Conservation (phyloP, 805 yeast species). For the Torulaspora delbrueckii region DNA sequence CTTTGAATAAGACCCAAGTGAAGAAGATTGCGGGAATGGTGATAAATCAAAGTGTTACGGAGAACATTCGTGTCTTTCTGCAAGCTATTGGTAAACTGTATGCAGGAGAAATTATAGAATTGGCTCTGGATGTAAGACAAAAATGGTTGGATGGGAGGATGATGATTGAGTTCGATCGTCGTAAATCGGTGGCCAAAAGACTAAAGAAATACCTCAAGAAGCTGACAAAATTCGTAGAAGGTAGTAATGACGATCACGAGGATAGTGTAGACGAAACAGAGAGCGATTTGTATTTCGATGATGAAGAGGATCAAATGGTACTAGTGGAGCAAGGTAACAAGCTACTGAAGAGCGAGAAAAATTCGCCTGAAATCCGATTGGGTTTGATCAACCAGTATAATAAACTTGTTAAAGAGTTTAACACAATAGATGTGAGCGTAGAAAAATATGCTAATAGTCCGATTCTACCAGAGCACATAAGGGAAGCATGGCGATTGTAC, state of each 20-base stretch:
- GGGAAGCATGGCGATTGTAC: conserved; percentile 84
- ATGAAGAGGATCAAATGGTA: conserved; percentile 26
- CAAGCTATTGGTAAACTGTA: conserved; percentile 86
- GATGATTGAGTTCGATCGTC: conserved; percentile 37
- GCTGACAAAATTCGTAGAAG: conserved; percentile 28
- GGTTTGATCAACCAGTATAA: conserved; percentile 33
- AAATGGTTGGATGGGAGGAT: conserved; percentile 43
- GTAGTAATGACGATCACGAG: conserved; percentile 8
- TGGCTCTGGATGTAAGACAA: conserved; percentile 67
- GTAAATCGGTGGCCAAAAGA: conserved; percentile 37
- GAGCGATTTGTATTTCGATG: conserved; percentile 30
- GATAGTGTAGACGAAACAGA: conserved; percentile 31
- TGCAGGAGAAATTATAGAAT: conserved; percentile 84
- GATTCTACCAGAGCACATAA: conserved; percentile 72
- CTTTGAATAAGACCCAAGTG: conserved; percentile 66
- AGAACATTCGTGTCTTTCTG: conserved; percentile 70
- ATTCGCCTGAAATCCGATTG: conserved; percentile 26
- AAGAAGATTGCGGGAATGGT: conserved; percentile 75
- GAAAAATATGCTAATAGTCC: conserved; percentile 48
- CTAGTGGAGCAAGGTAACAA: conserved; percentile 21
- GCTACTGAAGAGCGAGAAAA: conserved; percentile 22
- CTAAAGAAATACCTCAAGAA: conserved; percentile 37
- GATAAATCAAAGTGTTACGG: conserved; percentile 73
- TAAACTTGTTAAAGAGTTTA: conserved; percentile 28
- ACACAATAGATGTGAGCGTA: conserved; percentile 29